Evolutionary conservation across 2,329 filamentous ascomycete genomes (phyloP).

Genomic region (Waltergamsia citrina): DNA sequence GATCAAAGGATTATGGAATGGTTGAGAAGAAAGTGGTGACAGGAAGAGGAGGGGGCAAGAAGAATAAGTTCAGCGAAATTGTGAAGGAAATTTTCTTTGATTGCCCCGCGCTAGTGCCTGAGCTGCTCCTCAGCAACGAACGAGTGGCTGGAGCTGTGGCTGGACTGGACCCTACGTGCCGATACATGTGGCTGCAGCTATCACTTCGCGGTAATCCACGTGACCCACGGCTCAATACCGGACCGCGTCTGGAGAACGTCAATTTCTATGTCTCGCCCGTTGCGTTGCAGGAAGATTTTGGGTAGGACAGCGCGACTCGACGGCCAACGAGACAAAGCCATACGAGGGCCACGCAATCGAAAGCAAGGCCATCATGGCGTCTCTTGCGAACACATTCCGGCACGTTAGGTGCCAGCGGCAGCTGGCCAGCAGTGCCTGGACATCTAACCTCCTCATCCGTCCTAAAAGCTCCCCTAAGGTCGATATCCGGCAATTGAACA

Average conservation of each 20-base stretch:
- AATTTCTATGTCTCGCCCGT: no score
- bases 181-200: slow-evolving; percentile 1
- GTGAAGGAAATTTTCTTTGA: slow-evolving; percentile 20
- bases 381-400: slow-evolving; percentile 21
- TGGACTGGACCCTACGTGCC: neutral
- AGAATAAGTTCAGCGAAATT: slow-evolving; percentile 5
- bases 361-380: slow-evolving; percentile 21
- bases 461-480: slow-evolving; percentile 2
- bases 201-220: neutral
- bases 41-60: slow-evolving; percentile 10
- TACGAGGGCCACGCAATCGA: slow-evolving; percentile 1
- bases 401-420: slow-evolving; percentile 22
- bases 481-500: slow-evolving; percentile 7
- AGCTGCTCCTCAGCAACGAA: no score
- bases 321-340: slow-evolving; percentile 3
- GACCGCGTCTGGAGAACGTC: neutral
- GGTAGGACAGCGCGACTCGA: neutral
- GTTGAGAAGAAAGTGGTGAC: slow-evolving; percentile 11
- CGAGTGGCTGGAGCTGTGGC: slow-evolving; percentile 2
- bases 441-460: slow-evolving; percentile 6
- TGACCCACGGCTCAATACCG: slow-evolving; percentile 1
- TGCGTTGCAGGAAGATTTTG: slow-evolving; percentile 1
- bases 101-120: slow-evolving; percentile 6
- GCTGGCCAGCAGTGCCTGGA: slow-evolving; percentile 5
- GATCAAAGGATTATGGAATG: slow-evolving; percentile 13